phyloP scores from a whole-genome alignment of 1,139 yeast genomes.

The Candida sp. region DNA sequence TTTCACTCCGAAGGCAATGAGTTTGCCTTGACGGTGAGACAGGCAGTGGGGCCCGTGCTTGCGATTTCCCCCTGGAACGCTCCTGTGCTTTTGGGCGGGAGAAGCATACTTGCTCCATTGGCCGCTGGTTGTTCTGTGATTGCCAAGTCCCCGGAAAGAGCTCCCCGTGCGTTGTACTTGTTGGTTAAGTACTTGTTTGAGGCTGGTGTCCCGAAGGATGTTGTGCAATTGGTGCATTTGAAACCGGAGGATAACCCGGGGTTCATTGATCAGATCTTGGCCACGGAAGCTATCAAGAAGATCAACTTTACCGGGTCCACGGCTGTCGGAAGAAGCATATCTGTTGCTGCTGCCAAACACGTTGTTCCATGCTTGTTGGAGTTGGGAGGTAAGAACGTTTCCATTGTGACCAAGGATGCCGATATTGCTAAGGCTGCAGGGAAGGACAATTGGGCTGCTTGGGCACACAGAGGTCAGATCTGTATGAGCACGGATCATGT shows the following conservation, averaged over 20 bases:
- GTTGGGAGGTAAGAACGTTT: constrained; percentile 47
- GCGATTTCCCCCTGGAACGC: constrained; percentile 56
- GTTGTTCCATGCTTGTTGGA: constrained; percentile 45
- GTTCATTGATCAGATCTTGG: constrained; percentile 29
- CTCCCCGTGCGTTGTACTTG: constrained; percentile 34
- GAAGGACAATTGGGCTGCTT: constrained; percentile 30
- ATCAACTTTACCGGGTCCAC: constrained; percentile 52
- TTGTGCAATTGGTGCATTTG: constrained; percentile 39
- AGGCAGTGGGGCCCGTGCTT: constrained; percentile 49
- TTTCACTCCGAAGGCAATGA: constrained; percentile 22
- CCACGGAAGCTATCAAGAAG: constrained; percentile 29
- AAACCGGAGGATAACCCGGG: constrained; percentile 26
- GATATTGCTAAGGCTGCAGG: constrained; percentile 36
- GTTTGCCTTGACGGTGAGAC: constrained; percentile 33
- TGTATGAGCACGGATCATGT: constrained; percentile 50
- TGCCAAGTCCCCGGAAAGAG: constrained; percentile 40
- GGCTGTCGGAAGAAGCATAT: constrained; percentile 36
- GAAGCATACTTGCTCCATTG: constrained; percentile 46
- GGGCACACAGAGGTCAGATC: constrained; percentile 50
- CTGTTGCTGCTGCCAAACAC: constrained; percentile 33
- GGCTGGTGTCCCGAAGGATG: constrained; percentile 42
- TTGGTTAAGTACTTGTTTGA: constrained; percentile 34
- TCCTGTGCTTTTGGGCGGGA: constrained; percentile 41
- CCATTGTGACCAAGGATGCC: constrained; percentile 37
- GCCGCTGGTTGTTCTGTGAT: constrained; percentile 58